Base-by-base conservation (phyloP, 768 basidiomycete species). In the Melanogaster broomeanus region DNA sequence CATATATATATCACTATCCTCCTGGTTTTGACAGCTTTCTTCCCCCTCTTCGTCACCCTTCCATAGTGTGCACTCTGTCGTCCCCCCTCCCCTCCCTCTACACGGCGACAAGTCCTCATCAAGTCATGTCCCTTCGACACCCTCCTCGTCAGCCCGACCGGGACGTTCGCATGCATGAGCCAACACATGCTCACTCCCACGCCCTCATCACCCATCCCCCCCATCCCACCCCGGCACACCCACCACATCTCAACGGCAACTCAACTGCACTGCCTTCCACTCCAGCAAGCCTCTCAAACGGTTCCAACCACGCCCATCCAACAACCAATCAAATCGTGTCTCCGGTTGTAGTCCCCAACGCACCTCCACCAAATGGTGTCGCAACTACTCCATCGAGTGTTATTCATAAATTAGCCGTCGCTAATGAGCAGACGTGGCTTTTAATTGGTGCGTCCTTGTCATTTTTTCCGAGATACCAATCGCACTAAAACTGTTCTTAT, bases 351-450 rank as follows among this genome's bases (percentile, higher is more conserved):
- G 73, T 73, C 24, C 71, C 72, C 28, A 73, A 56, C 38, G 48
- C 49, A 3, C 59, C 71, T 0, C 56, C 64, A 1, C 59, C 64
- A 21, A 64, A 63, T 43, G 67, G 67, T 24, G 61, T 62, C 3
- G 42, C 55, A 1, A 56, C 61, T 2, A 40, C 55, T 47, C 48
- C 69, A 10, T 72, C 66, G 33, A 69, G 68, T 54, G 80, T 84
- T 46, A 82, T 90, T 53, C 83, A 87, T 71, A 90, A 90, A 57
- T 80, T 97, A 47, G 84, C 88, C 19, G 74, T 79, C 31, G 91
- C 93, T 45, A 96, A 97, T 71, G 94, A 96, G 67, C 88, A 92
- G 71, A 96, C 94, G 38, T 97, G 94, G 94, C 82, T 94, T 56
- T 75, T 95, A 61, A 94, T 96, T 69, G 94, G 93, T 91, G 8